phyloP scores from a whole-genome alignment of 2,329 filamentous ascomycete genomes.

The Diplodia intermedia region DNA sequence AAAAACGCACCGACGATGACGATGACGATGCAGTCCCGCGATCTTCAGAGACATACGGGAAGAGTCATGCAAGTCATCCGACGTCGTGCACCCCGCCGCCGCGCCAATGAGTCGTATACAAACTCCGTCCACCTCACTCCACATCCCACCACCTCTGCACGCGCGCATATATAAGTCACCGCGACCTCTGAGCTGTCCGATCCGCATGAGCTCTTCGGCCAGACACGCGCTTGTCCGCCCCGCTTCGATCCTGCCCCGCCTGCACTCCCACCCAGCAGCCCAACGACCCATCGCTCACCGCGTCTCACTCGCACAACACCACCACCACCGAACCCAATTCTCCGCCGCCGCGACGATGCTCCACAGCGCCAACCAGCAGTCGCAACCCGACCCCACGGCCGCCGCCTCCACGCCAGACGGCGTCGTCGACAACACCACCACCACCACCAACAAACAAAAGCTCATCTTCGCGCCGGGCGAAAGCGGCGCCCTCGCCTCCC shows the following conservation, averaged over 20 bases:
- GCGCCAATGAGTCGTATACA: background rate
- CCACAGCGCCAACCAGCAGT: background rate
- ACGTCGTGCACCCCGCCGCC: background rate
- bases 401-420: background rate
- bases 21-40: background rate
- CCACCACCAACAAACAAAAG: slow-evolving; percentile 37
- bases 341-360: slow-evolving; percentile 5
- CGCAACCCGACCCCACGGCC: slow-evolving; percentile 6
- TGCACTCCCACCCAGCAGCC: background rate
- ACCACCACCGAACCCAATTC: slow-evolving; percentile 1
- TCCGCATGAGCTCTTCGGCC: slow-evolving; percentile 1
- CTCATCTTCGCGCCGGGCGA: slow-evolving; percentile 68
- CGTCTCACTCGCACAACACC: background rate
- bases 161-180: background rate
- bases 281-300: background rate
- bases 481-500: slow-evolving; percentile 55
- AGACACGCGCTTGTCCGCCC: slow-evolving; percentile 1
- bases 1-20: background rate
- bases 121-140: slow-evolving; percentile 4
- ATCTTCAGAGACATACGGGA: background rate
- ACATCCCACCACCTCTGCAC: slow-evolving; percentile 5
- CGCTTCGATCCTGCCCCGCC: background rate
- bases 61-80: background rate
- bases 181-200: background rate
- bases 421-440: background rate